phyloP scores from a whole-genome alignment of 225 moss, liverwort and hornwort species.

The Asterella californica region DNA sequence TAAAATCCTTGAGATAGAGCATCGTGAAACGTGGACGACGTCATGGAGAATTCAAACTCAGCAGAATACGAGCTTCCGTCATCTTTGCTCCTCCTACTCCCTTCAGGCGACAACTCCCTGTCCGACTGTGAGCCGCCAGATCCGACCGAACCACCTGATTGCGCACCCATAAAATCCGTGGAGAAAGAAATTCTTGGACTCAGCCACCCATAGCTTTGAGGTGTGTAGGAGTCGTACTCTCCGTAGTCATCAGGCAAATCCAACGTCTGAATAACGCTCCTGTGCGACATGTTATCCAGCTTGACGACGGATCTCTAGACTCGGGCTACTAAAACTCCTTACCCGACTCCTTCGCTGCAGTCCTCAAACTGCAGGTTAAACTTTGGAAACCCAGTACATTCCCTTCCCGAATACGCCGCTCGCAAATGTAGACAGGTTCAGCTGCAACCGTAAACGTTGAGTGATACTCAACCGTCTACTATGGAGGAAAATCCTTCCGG shows the following conservation, averaged over 20 bases:
- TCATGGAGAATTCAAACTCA: conserved; percentile 78
- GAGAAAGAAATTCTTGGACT: conserved; percentile 21
- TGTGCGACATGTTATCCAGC: conserved; percentile 30
- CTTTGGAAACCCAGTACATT: no score
- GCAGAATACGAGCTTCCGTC: conserved; percentile 18
- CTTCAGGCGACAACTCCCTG: conserved; percentile 17
- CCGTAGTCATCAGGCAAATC: conserved; percentile 40
- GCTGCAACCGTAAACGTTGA: no score
- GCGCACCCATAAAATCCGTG: conserved; percentile 11
- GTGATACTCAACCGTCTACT: no score
- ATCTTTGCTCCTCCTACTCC: conserved; percentile 20
- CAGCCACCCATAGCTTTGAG: conserved; percentile 34
- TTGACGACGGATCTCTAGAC: neutral
- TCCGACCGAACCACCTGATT: conserved; percentile 10
- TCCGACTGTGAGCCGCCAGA: conserved; percentile 16
- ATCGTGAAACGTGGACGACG: conserved; percentile 50
- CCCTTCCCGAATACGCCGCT: no score
- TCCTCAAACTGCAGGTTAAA: no score
- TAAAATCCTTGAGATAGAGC: conserved; percentile 56
- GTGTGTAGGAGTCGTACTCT: conserved; percentile 24
- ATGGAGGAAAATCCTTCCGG: no score
- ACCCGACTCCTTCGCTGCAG: neutral
- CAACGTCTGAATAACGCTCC: conserved; percentile 45
- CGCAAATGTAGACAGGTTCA: no score
- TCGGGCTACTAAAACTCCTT: neutral